Base-by-base conservation (phyloP, 164 flowering plant species). In the Saururus chinensis region DNA sequence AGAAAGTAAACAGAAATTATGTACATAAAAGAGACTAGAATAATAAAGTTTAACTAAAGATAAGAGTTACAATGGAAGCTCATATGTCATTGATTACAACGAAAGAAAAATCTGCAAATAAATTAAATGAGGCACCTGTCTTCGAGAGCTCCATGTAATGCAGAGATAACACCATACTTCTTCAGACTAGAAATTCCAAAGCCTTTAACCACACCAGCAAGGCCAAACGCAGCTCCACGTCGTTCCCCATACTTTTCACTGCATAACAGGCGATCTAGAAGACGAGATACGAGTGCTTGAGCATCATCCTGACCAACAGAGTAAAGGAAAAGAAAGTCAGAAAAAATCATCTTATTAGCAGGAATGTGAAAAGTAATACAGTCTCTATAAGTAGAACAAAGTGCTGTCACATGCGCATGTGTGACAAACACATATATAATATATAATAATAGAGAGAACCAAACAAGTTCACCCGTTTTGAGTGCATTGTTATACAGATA, bases 151-250 rank as follows among this genome's bases (percentile, higher is more conserved):
- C 80, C 84, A 48, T 71, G 75, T 54, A 95, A 67, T 30, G 66
- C 77, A 60, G 74, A 64, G 1, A 66, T 76, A 71, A 95, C 75
- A 23, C 86, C 87, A 80, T 84, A 81, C 69, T 86, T 91, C 86
- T 89, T 95, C 74, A 95, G 65, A 67, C 72, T 77, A 58, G 96
- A 76, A 59, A 95, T 80, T 64, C 99, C 88, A 73, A 91, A 84
- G 63, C 99, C 99, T 77, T 86, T 87, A 20, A 81, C 90, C 17
- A 82, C 83, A 57, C 99, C 99, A 67, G 99, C 95, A 66, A 91
- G 87, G 66, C 97, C 99, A 84, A 95, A 95, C 51, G 99, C 99
- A 30, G 99, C 99, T 65, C 99, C 99, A 67, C 99, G 93, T 16
- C 99, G 93, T 59, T 95, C 98, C 25, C 99, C 99, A 81, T 95